Conservation (phyloP, 495 filamentous ascomycete species). For the Podospora pseudoanserina region DNA sequence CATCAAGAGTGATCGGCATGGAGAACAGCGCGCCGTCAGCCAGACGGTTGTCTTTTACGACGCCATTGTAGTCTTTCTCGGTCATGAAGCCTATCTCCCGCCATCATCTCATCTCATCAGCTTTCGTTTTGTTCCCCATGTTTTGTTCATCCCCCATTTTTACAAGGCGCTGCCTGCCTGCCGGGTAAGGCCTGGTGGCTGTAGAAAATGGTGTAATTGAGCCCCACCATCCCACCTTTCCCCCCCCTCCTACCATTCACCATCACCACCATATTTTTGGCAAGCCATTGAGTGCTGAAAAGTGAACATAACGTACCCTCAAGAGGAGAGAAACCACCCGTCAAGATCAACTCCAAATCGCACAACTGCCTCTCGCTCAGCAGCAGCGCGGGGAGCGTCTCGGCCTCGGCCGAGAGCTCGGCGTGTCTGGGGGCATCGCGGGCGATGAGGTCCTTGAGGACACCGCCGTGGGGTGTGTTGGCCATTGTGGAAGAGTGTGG, state of each 20-base stretch:
- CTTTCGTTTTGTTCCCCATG: neutral
- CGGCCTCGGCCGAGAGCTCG: slow-evolving; percentile 77
- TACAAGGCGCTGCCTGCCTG: neutral
- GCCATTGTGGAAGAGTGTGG: slow-evolving; percentile 41
- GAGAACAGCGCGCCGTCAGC: slow-evolving; percentile 88
- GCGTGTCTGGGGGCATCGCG: slow-evolving; percentile 76
- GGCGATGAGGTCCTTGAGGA: slow-evolving; percentile 94
- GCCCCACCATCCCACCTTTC: slow-evolving; percentile 25
- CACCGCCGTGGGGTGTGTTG: slow-evolving; percentile 87
- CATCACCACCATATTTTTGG: slow-evolving; percentile 10
- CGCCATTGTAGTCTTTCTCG: slow-evolving; percentile 90
- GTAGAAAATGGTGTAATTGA: slow-evolving; percentile 17
- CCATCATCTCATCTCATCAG: slow-evolving; percentile 14
- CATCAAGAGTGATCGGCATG: slow-evolving; percentile 94
- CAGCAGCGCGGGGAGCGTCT: slow-evolving; percentile 77
- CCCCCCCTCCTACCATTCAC: slow-evolving; percentile 21
- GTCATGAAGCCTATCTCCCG: slow-evolving; percentile 80
- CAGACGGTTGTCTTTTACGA: slow-evolving; percentile 81
- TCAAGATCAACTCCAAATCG: slow-evolving; percentile 94
- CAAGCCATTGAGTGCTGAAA: slow-evolving; percentile 1
- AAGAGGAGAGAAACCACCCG: slow-evolving; percentile 92
- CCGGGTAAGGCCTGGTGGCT: neutral
- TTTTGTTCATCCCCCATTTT: neutral
- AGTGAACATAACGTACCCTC: slow-evolving; percentile 64
- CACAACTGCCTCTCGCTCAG: slow-evolving; percentile 92